These are phyloP conservation scores for Yamadazyma oceani DNA, from an alignment of 1,139 yeast species.

Conservation along the genomic window DNA sequence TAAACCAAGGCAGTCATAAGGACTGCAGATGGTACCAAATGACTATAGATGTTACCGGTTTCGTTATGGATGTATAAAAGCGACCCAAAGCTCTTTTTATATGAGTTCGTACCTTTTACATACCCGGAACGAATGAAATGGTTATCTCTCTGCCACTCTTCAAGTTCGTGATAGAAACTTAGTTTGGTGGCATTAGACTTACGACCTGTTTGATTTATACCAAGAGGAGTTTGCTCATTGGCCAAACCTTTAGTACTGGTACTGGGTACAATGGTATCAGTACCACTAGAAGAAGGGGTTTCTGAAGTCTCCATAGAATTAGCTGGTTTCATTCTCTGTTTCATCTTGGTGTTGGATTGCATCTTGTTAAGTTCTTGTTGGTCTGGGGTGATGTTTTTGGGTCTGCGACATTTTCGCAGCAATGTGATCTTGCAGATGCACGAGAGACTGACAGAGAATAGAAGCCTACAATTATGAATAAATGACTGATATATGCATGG, in stretches of 20 bases:
- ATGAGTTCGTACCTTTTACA: slow-evolving; percentile 66
- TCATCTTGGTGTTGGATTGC: too few species aligned
- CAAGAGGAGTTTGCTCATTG: neutral
- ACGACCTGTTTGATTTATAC: neutral
- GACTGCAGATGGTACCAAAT: slow-evolving; percentile 64
- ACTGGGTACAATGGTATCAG: neutral
- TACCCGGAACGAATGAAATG: slow-evolving; percentile 75
- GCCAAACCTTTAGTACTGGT: neutral
- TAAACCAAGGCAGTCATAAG: slow-evolving; percentile 28
- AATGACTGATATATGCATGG: too few species aligned
- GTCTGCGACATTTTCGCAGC: neutral
- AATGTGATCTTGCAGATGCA: too few species aligned
- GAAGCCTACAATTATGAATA: too few species aligned
- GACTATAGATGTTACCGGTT: slow-evolving; percentile 79
- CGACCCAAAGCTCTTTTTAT: slow-evolving; percentile 50
- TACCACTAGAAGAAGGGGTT: too few species aligned
- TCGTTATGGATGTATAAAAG: slow-evolving; percentile 79
- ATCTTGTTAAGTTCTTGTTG: too few species aligned
- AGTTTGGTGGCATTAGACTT: slow-evolving; percentile 2
- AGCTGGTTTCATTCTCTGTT: too few species aligned
- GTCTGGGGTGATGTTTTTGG: neutral
- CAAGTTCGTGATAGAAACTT: slow-evolving; percentile 46
- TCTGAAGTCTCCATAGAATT: too few species aligned
- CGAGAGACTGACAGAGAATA: too few species aligned
- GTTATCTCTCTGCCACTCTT: slow-evolving; percentile 86